Base-by-base conservation (phyloP, 306 rosid species). In the Urtica urens region DNA sequence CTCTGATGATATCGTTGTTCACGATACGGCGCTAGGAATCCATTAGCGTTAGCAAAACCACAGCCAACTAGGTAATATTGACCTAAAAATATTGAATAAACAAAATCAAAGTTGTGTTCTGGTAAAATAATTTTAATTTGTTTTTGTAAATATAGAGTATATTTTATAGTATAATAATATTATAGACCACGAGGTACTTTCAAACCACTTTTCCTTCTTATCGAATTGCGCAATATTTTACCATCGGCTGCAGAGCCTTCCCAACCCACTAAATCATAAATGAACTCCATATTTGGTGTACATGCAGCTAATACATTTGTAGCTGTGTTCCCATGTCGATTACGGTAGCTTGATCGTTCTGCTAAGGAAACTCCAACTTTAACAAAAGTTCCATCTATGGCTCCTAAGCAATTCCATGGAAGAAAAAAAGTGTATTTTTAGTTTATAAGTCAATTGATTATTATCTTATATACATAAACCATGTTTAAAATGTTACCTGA, bases 291-390 rank as follows among this genome's bases (percentile, higher is more conserved):
- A 23, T 52, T 17, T 3, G 2, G 16, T 23, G 44, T 11, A 5
- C n/a, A 51, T 19, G 25, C 58, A 14, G 46, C 58, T 7, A 22
- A 53, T 1, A 38, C 26, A 25, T 38, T 54, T 16, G 42, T 54
- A 9, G 37, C n/a, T 8, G 43, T 26, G 7, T 27, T 23, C 40
- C 21, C 14, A 10, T 41, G 30, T 18, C 31, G 29, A n/a, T 27
- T 42, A 16, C 42, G 9, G 9, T 56, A 42, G 10, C 14, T 40
- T 4, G 49, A 2, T 18, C 19, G 18, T 1, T 25, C 39, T 16
- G 3, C 4, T n/a, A 38, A 8, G 1, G 29, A 38, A 13, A 55
- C 18, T 11, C 11, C 12, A 19, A 40, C 50, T 16, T 3, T 40
- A n/a, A 43, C 37, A 13, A 7, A 31, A 31, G 1, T 31, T 31